Percentiles rank a stretch among this genome's conserved stretches.
phyloP scores from a whole-genome alignment of 208 protist species.

The Trypanosoma rangeli region DNA sequence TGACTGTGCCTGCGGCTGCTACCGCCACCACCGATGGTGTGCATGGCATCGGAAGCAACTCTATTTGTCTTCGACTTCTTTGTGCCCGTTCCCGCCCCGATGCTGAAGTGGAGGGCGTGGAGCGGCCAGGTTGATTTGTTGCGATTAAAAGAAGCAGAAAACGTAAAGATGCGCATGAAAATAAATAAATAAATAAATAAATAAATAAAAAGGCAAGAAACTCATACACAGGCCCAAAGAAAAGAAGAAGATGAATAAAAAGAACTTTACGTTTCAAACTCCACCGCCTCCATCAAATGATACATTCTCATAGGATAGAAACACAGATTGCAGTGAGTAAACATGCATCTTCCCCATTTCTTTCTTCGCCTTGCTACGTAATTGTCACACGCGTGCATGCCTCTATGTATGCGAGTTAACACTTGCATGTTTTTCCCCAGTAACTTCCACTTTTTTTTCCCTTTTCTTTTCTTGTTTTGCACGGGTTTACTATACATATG shows the following conservation, averaged over 20 bases:
- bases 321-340: not conserved
- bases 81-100: not conserved
- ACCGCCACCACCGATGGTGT: not conserved
- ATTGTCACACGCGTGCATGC: not conserved
- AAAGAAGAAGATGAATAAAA: too few species aligned
- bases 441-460: not conserved
- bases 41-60: not conserved
- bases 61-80: not conserved
- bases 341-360: not conserved
- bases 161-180: not conserved
- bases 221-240: too few species aligned
- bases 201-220: too few species aligned
- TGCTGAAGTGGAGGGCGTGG: not conserved
- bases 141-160: not conserved
- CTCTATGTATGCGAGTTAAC: too few species aligned
- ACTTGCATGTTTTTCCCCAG: too few species aligned
- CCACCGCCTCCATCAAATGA: too few species aligned
- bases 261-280: too few species aligned
- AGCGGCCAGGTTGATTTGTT: not conserved
- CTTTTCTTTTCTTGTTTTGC: conserved; percentile 4
- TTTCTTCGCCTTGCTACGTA: not conserved
- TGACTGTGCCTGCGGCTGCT: not conserved
- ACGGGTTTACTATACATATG: not conserved
- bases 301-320: not conserved
- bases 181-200: not conserved